Percentiles rank a stretch among this genome's conserved stretches.
Evolutionary conservation across 1,139 yeast genomes (phyloP).

Genomic region (Blastobotrys buckinghamii): DNA sequence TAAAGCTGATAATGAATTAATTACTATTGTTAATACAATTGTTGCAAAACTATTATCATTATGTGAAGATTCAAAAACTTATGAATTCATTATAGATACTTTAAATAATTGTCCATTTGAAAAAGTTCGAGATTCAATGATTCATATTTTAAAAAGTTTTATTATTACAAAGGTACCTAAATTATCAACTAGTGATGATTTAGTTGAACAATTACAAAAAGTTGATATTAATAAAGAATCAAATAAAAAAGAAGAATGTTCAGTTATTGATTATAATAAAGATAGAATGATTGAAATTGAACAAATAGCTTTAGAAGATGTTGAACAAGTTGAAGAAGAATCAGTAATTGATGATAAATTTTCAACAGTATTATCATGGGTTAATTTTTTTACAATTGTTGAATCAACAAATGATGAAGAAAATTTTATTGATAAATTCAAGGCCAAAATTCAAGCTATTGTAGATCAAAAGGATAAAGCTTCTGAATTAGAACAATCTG

Average conservation of each 20-base stretch:
- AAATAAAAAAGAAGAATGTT: background rate
- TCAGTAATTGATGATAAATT: conserved; percentile 28
- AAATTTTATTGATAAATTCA: conserved; percentile 2
- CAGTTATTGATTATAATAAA: background rate
- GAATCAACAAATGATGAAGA: conserved; percentile 23
- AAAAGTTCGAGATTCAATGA: conserved; percentile 50
- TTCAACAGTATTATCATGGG: conserved; percentile 45
- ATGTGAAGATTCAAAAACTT: conserved; percentile 51
- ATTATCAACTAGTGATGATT: background rate
- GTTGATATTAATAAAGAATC: conserved; percentile 16
- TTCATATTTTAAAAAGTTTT: conserved; percentile 64
- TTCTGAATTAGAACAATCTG: background rate
- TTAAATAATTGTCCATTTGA: conserved; percentile 64
- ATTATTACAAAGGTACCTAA: conserved; percentile 10
- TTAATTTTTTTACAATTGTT: conserved; percentile 49
- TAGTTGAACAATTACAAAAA: conserved; percentile 3
- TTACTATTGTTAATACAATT: conserved; percentile 29
- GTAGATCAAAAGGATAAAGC: background rate
- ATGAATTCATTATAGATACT: conserved; percentile 59
- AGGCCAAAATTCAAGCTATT: background rate
- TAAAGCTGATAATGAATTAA: conserved; percentile 24
- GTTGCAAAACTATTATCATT: conserved; percentile 40
- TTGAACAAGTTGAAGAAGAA: conserved; percentile 9
- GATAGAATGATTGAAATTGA: conserved; percentile 38
- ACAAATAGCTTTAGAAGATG: conserved; percentile 35